These are phyloP conservation scores for Rhododendron vialii DNA, from an alignment of 148 eudicot genomes.

Conservation along the genomic window DNA sequence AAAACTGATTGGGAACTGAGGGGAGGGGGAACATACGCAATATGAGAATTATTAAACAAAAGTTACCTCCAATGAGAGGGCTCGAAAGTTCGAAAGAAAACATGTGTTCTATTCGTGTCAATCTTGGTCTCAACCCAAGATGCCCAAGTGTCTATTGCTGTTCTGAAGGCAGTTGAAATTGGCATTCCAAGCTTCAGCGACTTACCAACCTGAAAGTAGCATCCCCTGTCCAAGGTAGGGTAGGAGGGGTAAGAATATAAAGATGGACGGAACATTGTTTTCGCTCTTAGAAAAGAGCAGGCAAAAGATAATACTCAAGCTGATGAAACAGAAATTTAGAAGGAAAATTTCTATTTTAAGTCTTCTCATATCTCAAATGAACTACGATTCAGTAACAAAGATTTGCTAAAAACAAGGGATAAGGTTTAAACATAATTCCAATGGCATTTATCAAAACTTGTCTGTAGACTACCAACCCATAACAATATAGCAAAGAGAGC, in stretches of 20 bases:
- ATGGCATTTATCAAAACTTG: not conserved
- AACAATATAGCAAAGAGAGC: not conserved
- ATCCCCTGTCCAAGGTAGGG: constrained; percentile 51
- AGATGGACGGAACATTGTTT: not conserved
- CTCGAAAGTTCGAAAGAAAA: constrained; percentile 92
- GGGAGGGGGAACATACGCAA: not conserved
- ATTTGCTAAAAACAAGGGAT: not conserved
- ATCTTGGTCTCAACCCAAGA: constrained; percentile 72
- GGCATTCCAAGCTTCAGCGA: constrained; percentile 84
- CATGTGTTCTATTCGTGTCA: constrained; percentile 67
- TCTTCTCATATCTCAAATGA: not conserved
- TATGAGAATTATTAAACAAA: not conserved
- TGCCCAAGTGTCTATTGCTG: constrained; percentile 74
- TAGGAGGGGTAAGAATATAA: not conserved
- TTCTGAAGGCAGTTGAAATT: constrained; percentile 49
- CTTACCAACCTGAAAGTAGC: constrained; percentile 73
- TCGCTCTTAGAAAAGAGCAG: not conserved
- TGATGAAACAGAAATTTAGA: not conserved
- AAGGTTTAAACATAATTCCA: not conserved
- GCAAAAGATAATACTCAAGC: not conserved
- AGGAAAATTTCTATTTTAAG: not conserved
- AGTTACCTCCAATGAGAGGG: constrained; percentile 84
- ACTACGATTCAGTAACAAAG: not conserved
- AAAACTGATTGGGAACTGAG: not conserved
- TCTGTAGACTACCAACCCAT: not conserved